These are phyloP conservation scores for Nakazawaea wyomingensis DNA, from an alignment of 805 yeast genomes.

Conservation along the genomic window DNA sequence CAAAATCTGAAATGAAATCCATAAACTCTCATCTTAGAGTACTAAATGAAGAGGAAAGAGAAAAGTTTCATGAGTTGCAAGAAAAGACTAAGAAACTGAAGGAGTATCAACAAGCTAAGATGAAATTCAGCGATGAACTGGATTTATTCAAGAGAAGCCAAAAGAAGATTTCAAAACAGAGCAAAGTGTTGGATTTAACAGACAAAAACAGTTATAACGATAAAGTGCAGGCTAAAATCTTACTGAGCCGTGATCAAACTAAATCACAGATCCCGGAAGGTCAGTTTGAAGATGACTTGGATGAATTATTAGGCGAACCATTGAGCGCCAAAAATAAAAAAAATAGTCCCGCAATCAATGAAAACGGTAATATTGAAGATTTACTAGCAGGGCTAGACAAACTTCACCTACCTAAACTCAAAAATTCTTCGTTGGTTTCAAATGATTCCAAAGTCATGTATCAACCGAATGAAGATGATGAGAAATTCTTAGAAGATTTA, in stretches of 20 bases:
- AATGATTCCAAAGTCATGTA: not conserved
- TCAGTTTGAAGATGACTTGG: conserved; percentile 18
- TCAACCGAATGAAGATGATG: conserved; percentile 10
- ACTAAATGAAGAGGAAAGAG: conserved; percentile 19
- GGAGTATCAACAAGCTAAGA: conserved; percentile 14
- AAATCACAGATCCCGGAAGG: conserved; percentile 3
- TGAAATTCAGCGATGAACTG: conserved; percentile 14
- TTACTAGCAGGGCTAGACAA: not conserved
- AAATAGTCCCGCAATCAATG: too few species aligned
- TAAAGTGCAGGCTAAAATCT: conserved; percentile 14
- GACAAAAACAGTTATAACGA: conserved; percentile 16
- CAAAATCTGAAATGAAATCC: not conserved
- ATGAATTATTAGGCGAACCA: conserved; percentile 19
- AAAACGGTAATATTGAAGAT: conserved; percentile 1
- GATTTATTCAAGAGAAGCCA: conserved; percentile 3
- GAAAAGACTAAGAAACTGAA: conserved; percentile 20
- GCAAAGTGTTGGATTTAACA: conserved; percentile 13
- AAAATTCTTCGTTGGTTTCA: not conserved
- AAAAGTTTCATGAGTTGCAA: conserved; percentile 19
- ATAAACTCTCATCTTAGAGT: conserved; percentile 3
- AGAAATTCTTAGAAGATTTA: conserved; percentile 18
- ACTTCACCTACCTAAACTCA: not conserved
- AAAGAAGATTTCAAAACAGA: not conserved
- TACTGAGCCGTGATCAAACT: conserved; percentile 1
- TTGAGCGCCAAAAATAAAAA: too few species aligned